Percentiles rank a stretch among this genome's conserved stretches.
phyloP scores from a whole-genome alignment of 768 basidiomycete genomes.

The Hygrophoropsis aurantiaca region DNA sequence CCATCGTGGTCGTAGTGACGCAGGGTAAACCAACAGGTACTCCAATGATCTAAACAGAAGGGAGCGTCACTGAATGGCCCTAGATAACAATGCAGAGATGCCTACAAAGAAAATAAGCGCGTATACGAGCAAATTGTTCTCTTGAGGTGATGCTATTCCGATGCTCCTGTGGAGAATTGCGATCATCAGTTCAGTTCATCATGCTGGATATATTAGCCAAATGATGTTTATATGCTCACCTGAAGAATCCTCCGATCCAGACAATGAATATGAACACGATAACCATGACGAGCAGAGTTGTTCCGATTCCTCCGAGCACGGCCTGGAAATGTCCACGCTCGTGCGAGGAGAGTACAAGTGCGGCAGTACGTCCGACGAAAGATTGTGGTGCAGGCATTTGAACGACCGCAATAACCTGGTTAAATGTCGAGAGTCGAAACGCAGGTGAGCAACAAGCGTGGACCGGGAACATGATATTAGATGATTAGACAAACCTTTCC shows the following conservation, averaged over 20 bases:
- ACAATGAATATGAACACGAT: constrained; percentile 40
- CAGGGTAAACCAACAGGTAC: constrained; percentile 48
- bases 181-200: too few species aligned
- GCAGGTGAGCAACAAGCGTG: not conserved
- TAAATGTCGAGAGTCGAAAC: constrained; percentile 29
- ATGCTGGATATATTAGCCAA: not conserved
- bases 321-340: constrained; percentile 47
- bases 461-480: not conserved
- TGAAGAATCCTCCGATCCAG: constrained; percentile 47
- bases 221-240: constrained; percentile 9
- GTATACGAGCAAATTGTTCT: constrained; percentile 47
- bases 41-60: constrained; percentile 9
- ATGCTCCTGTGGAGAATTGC: constrained; percentile 27
- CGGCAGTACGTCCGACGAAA: constrained; percentile 48
- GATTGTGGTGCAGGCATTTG: constrained; percentile 35
- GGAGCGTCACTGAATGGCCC: not conserved
- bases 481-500: constrained; percentile 21
- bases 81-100: not conserved
- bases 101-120: constrained; percentile 38
- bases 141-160: constrained; percentile 36
- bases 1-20: constrained; percentile 40
- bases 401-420: constrained; percentile 37
- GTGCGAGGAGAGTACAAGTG: constrained; percentile 37
- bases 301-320: constrained; percentile 43
- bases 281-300: constrained; percentile 43